A percentile compares a stretch with the other conserved stretches of the same genome.
Conservation (phyloP, 176 grass and related monocot species). For the Leersia perrieri region DNA sequence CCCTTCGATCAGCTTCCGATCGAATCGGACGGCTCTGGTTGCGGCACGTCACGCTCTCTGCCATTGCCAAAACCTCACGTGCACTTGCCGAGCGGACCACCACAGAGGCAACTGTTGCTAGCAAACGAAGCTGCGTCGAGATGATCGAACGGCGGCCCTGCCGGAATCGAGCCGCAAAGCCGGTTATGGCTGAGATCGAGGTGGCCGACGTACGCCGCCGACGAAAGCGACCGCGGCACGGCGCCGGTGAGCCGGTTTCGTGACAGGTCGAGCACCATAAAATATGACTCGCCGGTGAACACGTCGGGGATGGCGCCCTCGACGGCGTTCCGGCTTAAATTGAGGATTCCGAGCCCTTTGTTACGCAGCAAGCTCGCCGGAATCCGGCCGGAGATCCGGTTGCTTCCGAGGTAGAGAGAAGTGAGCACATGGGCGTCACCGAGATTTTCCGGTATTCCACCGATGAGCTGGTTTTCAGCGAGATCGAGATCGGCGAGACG, state of each 20-base stretch:
- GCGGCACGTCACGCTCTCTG: neutral
- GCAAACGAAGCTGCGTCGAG: constrained; percentile 66
- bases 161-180: constrained; percentile 67
- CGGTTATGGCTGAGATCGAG: constrained; percentile 92
- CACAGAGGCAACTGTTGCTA: constrained; percentile 79
- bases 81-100: constrained; percentile 77
- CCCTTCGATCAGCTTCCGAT: neutral
- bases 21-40: constrained; percentile 1
- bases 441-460: constrained; percentile 44
- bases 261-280: constrained; percentile 84
- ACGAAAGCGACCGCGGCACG: constrained; percentile 61
- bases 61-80: constrained; percentile 37
- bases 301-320: constrained; percentile 69
- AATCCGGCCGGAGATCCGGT: constrained; percentile 57
- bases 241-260: constrained; percentile 63
- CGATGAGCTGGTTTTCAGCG: constrained; percentile 66
- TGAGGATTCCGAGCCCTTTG: constrained; percentile 75
- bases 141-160: constrained; percentile 69
- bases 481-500: constrained; percentile 92
- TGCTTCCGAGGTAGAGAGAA: constrained; percentile 64
- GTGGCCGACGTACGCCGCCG: constrained; percentile 78
- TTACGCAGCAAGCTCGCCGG: constrained; percentile 49
- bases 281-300: constrained; percentile 65
- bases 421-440: constrained; percentile 56
- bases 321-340: constrained; percentile 85